Percentiles rank a stretch among this genome's conserved stretches.
Conservation (phyloP, 2,329 filamentous ascomycete species). For the Bipolaris oryzae region DNA sequence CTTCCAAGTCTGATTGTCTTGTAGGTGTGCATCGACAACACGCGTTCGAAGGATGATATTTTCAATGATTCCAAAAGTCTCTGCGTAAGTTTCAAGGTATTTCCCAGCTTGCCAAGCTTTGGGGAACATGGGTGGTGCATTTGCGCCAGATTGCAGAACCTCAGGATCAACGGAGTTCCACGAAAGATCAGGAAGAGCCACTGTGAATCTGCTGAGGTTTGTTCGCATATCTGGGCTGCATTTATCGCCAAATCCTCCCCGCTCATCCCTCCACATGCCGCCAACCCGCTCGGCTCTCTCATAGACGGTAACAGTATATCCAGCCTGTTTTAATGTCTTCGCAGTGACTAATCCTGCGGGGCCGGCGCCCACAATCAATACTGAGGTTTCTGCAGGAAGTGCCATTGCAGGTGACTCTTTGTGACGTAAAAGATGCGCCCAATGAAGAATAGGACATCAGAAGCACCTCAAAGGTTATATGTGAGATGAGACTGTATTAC, state of each 20-base stretch:
- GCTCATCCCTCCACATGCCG: slow-evolving; percentile 72
- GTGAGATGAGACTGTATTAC: background rate
- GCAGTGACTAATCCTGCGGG: slow-evolving; percentile 54
- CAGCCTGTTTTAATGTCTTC: slow-evolving; percentile 71
- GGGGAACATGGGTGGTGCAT: slow-evolving; percentile 67
- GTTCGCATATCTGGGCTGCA: slow-evolving; percentile 65
- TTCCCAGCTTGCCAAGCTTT: slow-evolving; percentile 76
- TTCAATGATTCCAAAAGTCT: slow-evolving; percentile 60
- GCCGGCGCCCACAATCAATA: slow-evolving; percentile 54
- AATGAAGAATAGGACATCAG: background rate
- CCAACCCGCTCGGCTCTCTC: slow-evolving; percentile 71
- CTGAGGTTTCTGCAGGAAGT: slow-evolving; percentile 33
- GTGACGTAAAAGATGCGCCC: background rate
- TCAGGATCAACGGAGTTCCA: slow-evolving; percentile 63
- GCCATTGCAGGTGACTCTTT: background rate
- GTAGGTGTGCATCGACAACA: slow-evolving; percentile 36
- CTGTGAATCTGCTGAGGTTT: slow-evolving; percentile 79
- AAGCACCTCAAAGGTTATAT: background rate
- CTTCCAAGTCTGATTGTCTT: slow-evolving; percentile 28
- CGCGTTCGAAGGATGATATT: slow-evolving; percentile 57
- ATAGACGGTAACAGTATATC: slow-evolving; percentile 72
- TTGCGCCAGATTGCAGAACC: slow-evolving; percentile 21
- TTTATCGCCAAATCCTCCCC: slow-evolving; percentile 61
- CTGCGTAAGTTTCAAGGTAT: slow-evolving; percentile 71
- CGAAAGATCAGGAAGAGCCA: slow-evolving; percentile 67